phyloP scores from a whole-genome alignment of 768 basidiomycete species.

The Collybia sp. region DNA sequence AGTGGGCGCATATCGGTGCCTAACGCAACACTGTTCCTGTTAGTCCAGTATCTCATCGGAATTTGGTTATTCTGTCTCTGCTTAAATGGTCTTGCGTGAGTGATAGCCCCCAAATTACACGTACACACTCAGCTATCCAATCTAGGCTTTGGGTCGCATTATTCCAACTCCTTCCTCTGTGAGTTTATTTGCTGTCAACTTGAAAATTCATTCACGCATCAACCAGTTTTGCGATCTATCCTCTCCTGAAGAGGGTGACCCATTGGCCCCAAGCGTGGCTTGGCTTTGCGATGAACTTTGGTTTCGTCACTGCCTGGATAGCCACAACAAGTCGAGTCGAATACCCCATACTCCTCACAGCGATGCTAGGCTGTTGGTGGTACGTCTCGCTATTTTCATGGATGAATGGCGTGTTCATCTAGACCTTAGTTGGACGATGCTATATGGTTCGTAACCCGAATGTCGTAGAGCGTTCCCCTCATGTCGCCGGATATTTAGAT shows the following conservation, averaged over 20 bases:
- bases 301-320: conserved; percentile 45
- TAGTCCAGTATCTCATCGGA: conserved; percentile 35
- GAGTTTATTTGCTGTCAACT: conserved; percentile 8
- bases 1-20: conserved; percentile 43
- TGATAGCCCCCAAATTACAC: conserved; percentile 1
- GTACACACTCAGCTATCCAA: background rate
- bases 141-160: conserved; percentile 35
- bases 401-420: background rate
- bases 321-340: conserved; percentile 29
- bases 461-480: background rate
- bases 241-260: conserved; percentile 51
- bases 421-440: conserved; percentile 39
- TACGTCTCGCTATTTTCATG: conserved; percentile 13
- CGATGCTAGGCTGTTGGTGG: conserved; percentile 43
- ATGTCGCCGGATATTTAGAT: conserved; percentile 5
- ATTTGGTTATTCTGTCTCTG: conserved; percentile 29
- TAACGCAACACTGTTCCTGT: conserved; percentile 33
- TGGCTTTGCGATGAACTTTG: conserved; percentile 54
- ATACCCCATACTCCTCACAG: conserved; percentile 23
- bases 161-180: conserved; percentile 44
- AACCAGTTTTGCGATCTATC: conserved; percentile 38
- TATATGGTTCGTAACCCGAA: conserved; percentile 30
- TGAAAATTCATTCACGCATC: background rate
- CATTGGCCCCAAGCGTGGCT: conserved; percentile 64
- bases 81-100: conserved; percentile 11